A percentile compares a stretch with the other conserved stretches of the same genome.
phyloP scores from a whole-genome alignment of 345 rosid genomes.

The Mangifera indica region DNA sequence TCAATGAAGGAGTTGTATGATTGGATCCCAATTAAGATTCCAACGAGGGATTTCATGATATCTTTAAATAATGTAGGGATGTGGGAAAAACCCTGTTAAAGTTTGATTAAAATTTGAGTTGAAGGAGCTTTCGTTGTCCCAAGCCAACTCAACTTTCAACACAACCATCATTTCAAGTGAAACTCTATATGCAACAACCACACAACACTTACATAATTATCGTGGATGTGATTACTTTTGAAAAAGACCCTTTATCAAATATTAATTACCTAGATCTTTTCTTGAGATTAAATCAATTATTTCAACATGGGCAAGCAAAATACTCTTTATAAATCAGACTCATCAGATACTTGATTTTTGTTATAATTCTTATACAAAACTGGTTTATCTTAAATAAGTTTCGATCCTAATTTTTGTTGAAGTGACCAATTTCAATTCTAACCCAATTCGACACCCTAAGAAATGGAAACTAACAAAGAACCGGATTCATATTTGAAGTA shows the following conservation, averaged over 20 bases:
- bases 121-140: background rate
- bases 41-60: background rate
- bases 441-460: no score
- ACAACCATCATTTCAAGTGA: background rate
- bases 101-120: background rate
- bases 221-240: background rate
- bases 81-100: background rate
- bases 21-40: no score
- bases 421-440: no score
- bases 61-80: no score
- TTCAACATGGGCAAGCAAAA: background rate
- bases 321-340: no score
- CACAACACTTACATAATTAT: background rate
- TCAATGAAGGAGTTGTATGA: no score
- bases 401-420: no score
- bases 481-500: no score
- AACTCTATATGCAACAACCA: constrained; percentile 9
- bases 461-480: no score
- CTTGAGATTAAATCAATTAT: background rate
- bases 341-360: no score
- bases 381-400: no score
- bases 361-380: no score
- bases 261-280: background rate
- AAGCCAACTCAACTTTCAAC: background rate
- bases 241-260: background rate